Conservation (phyloP, 805 yeast genomes). For the Candida cerambycidarum region DNA sequence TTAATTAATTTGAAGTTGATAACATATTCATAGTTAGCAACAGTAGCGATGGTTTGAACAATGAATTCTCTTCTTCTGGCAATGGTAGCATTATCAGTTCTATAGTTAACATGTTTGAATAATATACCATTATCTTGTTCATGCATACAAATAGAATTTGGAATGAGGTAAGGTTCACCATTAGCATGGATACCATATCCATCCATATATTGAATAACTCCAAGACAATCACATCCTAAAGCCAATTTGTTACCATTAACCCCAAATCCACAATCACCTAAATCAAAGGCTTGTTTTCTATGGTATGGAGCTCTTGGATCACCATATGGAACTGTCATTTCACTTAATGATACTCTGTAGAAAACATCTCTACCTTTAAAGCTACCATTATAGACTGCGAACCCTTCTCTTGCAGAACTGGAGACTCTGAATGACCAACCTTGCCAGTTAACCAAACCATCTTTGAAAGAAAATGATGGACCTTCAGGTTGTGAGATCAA, state of each 20-base stretch:
- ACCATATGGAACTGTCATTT: slow-evolving; percentile 88
- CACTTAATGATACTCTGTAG: slow-evolving; percentile 71
- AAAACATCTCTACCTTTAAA: slow-evolving; percentile 76
- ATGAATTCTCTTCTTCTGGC: slow-evolving; percentile 79
- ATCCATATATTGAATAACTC: slow-evolving; percentile 73
- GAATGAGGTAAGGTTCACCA: slow-evolving; percentile 63
- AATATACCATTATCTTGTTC: slow-evolving; percentile 76
- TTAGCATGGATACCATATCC: slow-evolving; percentile 53
- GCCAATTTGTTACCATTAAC: slow-evolving; percentile 63
- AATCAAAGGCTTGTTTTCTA: slow-evolving; percentile 83
- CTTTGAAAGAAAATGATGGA: slow-evolving; percentile 59
- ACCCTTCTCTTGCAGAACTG: slow-evolving; percentile 75
- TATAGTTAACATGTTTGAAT: slow-evolving; percentile 77
- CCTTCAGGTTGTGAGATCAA: slow-evolving; percentile 76
- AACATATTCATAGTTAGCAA: slow-evolving; percentile 80
- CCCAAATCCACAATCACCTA: slow-evolving; percentile 86
- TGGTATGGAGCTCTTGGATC: slow-evolving; percentile 79
- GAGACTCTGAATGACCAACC: slow-evolving; percentile 79
- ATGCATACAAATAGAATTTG: slow-evolving; percentile 77
- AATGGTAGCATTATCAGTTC: slow-evolving; percentile 68
- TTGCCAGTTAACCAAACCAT: slow-evolving; percentile 71
- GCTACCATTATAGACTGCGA: slow-evolving; percentile 67
- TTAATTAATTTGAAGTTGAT: slow-evolving; percentile 70
- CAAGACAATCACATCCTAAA: slow-evolving; percentile 82
- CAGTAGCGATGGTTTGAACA: slow-evolving; percentile 79